Base-by-base conservation (phyloP, 495 filamentous ascomycete genomes). In the Xylona heveae region DNA sequence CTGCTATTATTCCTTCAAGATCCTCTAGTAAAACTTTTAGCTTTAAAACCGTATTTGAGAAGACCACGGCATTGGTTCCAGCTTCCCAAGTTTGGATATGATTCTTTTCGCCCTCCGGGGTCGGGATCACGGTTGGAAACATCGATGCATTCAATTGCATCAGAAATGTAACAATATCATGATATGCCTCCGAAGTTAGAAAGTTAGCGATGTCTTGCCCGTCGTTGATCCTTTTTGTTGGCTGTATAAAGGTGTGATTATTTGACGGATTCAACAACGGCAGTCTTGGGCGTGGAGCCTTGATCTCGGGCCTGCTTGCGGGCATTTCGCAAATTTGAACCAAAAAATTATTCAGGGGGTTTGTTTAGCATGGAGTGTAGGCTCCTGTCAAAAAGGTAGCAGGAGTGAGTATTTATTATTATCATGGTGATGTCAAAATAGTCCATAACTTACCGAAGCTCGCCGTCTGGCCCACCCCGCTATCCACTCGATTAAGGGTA, bases 101-200 rank as follows among this genome's bases (percentile, higher is more conserved):
- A 5, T 51, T 41, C 17, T 42, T 41, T 13, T 23, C 19, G 31
- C 37, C 42, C 9, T 47, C 40, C 15, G 43, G 42, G 15, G 38
- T 47, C 12, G 33, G 23, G 2, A 42, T 40, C 24, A 59, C 57
- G 19, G 67, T 57, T 2, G 88, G 83, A 45, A 84, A 81, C 59
- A 95, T 71, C 12, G 81, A 67, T 24, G 71, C 66, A 48, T 92
- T 95, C 18, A 99, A 64, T 51, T 95, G 88, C 28, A 90, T 51
- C 5, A 95, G 50, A 46, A 93, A 99, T 28, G 64, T 62, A 55
- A 77, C 72, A 21, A 95, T 78, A 49, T 92, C 78, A 27, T 61
- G 58, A 53, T 95, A 93, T 10, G 79, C 88, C 47, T 61, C 67
- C 19, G 81, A 80, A 18, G 61, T 60, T 20, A 81, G 61, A 43